Conservation (phyloP, 139 green algal genomes). For the Picochlorum costavermella region DNA sequence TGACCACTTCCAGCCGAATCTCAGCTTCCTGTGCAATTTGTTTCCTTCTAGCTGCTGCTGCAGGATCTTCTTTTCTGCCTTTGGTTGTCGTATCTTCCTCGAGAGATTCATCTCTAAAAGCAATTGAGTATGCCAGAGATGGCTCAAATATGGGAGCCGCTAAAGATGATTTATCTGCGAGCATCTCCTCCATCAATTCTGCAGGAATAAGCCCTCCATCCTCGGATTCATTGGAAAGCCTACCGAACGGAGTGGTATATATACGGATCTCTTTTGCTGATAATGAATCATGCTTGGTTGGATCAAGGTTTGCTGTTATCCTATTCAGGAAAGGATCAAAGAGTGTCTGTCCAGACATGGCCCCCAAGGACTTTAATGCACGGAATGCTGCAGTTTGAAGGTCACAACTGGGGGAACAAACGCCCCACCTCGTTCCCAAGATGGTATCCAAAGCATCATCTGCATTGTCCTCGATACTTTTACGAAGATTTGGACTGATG, state of each 20-base stretch:
- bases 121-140: neutral
- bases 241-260: conserved; percentile 45
- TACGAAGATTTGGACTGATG: too few relatives aligned
- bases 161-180: conserved; percentile 11
- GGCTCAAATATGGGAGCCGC: conserved; percentile 2
- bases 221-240: conserved; percentile 21
- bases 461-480: too few relatives aligned
- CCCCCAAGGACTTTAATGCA: conserved; percentile 45
- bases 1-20: conserved; percentile 42
- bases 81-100: neutral
- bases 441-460: too few relatives aligned
- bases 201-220: conserved; percentile 26
- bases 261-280: conserved; percentile 40
- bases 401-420: too few relatives aligned
- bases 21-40: conserved; percentile 58
- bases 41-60: conserved; percentile 35
- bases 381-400: conserved; percentile 17
- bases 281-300: conserved; percentile 44
- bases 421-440: too few relatives aligned
- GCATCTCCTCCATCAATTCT: conserved; percentile 20
- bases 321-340: conserved; percentile 21
- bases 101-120: neutral
- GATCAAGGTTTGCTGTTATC: conserved; percentile 28
- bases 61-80: conserved; percentile 39
- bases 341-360: conserved; percentile 23